Conservation (phyloP, 2,329 filamentous ascomycete genomes). For the Venturia oleaginea region DNA sequence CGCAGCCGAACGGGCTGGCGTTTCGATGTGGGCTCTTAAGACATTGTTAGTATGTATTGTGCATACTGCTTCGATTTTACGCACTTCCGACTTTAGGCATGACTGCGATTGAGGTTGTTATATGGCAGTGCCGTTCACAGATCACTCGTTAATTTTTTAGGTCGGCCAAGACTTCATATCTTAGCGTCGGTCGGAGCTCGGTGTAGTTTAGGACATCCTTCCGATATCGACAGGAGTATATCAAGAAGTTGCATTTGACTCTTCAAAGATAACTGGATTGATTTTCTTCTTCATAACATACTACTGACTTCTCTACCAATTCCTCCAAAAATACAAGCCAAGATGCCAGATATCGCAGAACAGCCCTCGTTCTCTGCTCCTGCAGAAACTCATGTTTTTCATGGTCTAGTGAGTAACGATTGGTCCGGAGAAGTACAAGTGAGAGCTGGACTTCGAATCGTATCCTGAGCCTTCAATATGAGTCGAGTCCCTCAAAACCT, state of each 20-base stretch:
- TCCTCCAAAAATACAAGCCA: neutral
- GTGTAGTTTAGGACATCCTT: neutral
- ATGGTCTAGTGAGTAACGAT: conserved; percentile 30
- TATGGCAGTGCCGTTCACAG: conserved; percentile 8
- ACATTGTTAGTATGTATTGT: neutral
- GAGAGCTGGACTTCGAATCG: neutral
- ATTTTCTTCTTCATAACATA: neutral
- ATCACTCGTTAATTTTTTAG: conserved; percentile 8
- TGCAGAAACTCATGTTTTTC: conserved; percentile 30
- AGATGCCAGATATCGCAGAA: conserved; percentile 25
- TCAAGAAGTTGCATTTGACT: neutral
- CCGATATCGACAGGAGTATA: neutral
- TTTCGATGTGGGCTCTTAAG: conserved; percentile 91
- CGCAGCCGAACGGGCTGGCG: conserved; percentile 79
- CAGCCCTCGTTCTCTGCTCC: conserved; percentile 31
- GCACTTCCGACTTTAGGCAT: conserved; percentile 36
- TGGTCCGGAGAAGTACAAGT: neutral
- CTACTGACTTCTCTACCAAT: neutral
- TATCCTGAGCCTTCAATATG: neutral
- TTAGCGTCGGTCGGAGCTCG: conserved; percentile 5
- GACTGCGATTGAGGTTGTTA: conserved; percentile 17
- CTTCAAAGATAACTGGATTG: neutral
- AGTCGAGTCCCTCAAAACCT: neutral
- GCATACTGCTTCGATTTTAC: conserved; percentile 14
- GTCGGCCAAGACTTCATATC: conserved; percentile 10